Conservation (phyloP, 176 grass and related monocot genomes). For the Puccinellia tenuiflora region DNA sequence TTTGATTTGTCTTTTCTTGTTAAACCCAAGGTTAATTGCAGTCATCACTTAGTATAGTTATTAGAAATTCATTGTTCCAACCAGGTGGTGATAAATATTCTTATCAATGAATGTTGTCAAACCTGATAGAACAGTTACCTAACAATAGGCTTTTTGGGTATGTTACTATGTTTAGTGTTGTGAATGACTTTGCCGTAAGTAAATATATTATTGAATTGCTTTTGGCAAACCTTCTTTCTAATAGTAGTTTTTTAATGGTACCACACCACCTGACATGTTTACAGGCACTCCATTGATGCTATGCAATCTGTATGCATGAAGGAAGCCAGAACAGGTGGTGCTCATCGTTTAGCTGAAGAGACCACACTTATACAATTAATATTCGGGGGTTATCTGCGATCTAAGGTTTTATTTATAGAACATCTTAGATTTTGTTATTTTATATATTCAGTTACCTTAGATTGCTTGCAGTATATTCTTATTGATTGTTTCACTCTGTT, state of each 20-base stretch:
- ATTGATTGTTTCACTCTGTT: constrained; percentile 7
- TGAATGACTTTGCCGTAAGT: neutral
- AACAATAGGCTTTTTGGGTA: constrained; percentile 4
- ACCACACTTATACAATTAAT: constrained; percentile 84
- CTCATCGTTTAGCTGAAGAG: constrained; percentile 54
- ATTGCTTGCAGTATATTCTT: neutral
- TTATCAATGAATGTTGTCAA: neutral
- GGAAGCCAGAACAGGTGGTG: constrained; percentile 47
- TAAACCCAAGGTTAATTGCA: neutral
- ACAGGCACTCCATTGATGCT: constrained; percentile 85
- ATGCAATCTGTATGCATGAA: constrained; percentile 91
- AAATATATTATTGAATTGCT: neutral
- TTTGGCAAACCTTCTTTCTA: constrained; percentile 6
- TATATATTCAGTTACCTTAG: constrained; percentile 12
- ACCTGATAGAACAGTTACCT: neutral
- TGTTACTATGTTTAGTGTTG: neutral
- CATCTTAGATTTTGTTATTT: constrained; percentile 7
- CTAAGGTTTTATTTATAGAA: constrained; percentile 56
- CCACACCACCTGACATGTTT: constrained; percentile 24
- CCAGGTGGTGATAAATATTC: neutral
- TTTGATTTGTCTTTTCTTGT: neutral
- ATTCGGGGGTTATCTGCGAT: constrained; percentile 94
- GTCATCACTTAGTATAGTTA: neutral
- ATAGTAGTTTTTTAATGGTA: neutral
- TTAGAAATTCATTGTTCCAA: constrained; percentile 3